These are phyloP conservation scores for Trypanosoma brucei DNA, from an alignment of 208 protist species.

Conservation along the genomic window DNA sequence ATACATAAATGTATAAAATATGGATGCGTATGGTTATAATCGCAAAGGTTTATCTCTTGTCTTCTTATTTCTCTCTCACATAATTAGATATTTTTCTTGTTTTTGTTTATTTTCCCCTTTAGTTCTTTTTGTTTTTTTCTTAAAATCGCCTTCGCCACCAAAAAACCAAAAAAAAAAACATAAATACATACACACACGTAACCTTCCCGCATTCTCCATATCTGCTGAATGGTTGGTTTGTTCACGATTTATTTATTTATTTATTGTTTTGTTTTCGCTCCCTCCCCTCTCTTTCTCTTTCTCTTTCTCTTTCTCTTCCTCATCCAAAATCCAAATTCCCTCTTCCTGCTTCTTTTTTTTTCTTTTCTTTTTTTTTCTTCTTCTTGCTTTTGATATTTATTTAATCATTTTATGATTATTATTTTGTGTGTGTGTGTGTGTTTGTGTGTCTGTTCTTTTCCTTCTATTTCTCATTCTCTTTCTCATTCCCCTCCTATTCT, in stretches of 20 bases:
- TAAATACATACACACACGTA: not conserved
- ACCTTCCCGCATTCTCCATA: not conserved
- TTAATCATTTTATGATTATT: not conserved
- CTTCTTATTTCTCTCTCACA: not conserved
- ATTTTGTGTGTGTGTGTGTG: not conserved
- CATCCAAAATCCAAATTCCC: not conserved
- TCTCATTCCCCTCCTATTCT: constrained; percentile 3
- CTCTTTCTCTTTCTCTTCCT: no score
- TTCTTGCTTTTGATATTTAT: not conserved
- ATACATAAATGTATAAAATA: no score
- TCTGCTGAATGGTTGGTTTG: not conserved
- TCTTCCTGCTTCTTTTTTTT: constrained; percentile 5
- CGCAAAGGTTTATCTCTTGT: no score
- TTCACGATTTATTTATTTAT: no score
- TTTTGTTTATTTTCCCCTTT: not conserved
- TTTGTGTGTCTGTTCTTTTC: not conserved
- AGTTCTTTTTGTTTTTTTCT: no score
- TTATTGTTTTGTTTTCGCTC: no score
- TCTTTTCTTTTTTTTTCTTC: constrained; percentile 8
- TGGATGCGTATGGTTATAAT: no score
- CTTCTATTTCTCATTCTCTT: not conserved
- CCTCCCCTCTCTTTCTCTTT: no score
- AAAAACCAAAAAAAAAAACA: not conserved
- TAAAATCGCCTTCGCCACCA: no score
- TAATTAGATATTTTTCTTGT: constrained; percentile 3